phyloP scores from a whole-genome alignment of 345 rosid genomes.

The Excoecaria cochinchinensis region DNA sequence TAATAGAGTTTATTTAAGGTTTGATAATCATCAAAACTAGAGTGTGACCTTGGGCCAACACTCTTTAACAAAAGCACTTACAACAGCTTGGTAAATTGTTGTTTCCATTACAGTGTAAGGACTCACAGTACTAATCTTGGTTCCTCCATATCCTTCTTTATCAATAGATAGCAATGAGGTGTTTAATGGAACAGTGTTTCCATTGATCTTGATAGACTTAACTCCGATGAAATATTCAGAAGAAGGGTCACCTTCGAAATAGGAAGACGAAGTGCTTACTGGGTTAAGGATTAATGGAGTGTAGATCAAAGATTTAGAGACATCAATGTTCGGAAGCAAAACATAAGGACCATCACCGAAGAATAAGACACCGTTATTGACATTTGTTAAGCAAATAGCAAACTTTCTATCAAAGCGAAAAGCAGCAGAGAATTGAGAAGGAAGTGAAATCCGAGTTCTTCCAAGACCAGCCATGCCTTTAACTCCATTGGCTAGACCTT shows the following conservation, averaged over 20 bases:
- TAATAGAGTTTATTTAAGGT: too few relatives aligned
- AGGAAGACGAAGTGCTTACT: slow-evolving; percentile 49
- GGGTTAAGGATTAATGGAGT: slow-evolving; percentile 64
- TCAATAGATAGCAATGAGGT: slow-evolving; percentile 38
- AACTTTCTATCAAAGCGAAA: slow-evolving; percentile 3
- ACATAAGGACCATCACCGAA: slow-evolving; percentile 60
- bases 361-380: slow-evolving; percentile 46
- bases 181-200: slow-evolving; percentile 43
- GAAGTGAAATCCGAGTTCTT: slow-evolving; percentile 6
- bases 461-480: slow-evolving; percentile 21
- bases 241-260: slow-evolving; percentile 46
- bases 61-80: slow-evolving; percentile 4
- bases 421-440: slow-evolving; percentile 23
- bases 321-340: slow-evolving; percentile 51
- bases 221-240: slow-evolving; percentile 69
- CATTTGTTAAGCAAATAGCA: slow-evolving; percentile 27
- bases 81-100: slow-evolving; percentile 17
- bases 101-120: slow-evolving; percentile 23
- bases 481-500: slow-evolving; percentile 16
- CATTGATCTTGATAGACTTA: slow-evolving; percentile 39
- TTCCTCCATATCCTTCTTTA: slow-evolving; percentile 40
- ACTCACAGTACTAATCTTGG: slow-evolving; percentile 22
- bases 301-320: slow-evolving; percentile 41
- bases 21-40: too few relatives aligned
- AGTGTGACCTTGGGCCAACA: too few relatives aligned